These are phyloP conservation scores for Tothia fuscella DNA, from an alignment of 2,329 filamentous ascomycete species.

Conservation along the genomic window DNA sequence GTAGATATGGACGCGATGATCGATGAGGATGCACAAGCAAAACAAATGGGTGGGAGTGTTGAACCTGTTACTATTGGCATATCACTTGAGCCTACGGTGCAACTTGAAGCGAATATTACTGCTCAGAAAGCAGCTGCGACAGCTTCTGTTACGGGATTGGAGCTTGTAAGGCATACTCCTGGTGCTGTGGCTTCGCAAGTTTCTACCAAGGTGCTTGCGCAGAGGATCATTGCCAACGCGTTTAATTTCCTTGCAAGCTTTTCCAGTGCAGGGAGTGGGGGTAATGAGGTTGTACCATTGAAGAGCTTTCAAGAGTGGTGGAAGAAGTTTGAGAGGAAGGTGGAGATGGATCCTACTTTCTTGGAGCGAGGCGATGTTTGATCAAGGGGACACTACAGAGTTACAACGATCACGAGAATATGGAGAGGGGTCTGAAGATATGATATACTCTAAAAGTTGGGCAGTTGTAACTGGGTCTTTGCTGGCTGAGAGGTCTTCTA, in stretches of 20 bases:
- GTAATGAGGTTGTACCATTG: constrained; percentile 80
- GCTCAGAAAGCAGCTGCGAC: constrained; percentile 13
- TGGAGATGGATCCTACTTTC: constrained; percentile 79
- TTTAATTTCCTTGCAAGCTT: constrained; percentile 95
- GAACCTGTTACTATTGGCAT: constrained; percentile 59
- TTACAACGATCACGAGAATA: background rate
- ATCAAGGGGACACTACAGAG: background rate
- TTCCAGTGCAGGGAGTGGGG: constrained; percentile 50
- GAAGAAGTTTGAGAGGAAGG: constrained; percentile 82
- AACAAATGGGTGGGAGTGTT: constrained; percentile 10
- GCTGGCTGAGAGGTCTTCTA: no score
- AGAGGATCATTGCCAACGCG: constrained; percentile 90
- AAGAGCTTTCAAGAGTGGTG: constrained; percentile 97
- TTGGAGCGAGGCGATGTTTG: constrained; percentile 55
- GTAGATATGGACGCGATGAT: constrained; percentile 35
- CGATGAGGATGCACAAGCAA: constrained; percentile 24
- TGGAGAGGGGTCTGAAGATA: background rate
- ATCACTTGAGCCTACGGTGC: constrained; percentile 61
- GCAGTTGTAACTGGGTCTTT: no score
- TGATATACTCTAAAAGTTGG: background rate
- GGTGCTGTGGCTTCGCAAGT: constrained; percentile 26
- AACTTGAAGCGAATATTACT: constrained; percentile 55
- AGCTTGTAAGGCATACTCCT: constrained; percentile 25
- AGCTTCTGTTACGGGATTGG: constrained; percentile 19
- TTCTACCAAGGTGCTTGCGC: constrained; percentile 69